Conservation (phyloP, 331 rosid genomes). For the Acacia concinna region DNA sequence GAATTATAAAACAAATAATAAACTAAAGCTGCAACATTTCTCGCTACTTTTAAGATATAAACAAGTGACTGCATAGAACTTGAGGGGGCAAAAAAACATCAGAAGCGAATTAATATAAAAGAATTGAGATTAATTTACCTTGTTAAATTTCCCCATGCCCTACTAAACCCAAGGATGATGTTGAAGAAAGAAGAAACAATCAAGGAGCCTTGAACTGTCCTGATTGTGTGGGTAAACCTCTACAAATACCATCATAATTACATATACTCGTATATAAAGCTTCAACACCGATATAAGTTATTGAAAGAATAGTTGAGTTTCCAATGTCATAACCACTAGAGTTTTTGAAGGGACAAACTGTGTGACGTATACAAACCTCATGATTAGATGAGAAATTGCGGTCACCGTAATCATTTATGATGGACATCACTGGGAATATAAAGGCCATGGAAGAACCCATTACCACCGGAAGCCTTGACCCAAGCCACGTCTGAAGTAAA, state of each 20-base stretch:
- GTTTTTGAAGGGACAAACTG: neutral
- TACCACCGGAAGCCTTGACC: conserved; percentile 68
- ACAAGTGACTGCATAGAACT: neutral
- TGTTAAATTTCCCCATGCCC: conserved; percentile 72
- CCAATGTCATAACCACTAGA: neutral
- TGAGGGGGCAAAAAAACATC: neutral
- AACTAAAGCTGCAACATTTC: neutral
- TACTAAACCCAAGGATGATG: conserved; percentile 76
- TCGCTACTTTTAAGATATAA: conserved; percentile 1
- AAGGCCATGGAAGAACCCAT: conserved; percentile 62
- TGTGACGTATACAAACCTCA: conserved; percentile 38
- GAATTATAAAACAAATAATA: neutral
- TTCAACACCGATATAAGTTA: neutral
- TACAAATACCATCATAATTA: conserved; percentile 43
- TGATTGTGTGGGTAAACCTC: conserved; percentile 70
- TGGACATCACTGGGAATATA: conserved; percentile 49
- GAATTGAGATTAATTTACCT: conserved; percentile 49
- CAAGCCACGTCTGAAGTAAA: conserved; percentile 56
- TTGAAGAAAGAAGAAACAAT: conserved; percentile 83
- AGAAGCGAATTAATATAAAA: neutral
- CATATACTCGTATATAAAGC: neutral
- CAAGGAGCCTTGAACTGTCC: conserved; percentile 93
- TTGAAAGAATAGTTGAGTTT: neutral
- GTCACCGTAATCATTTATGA: conserved; percentile 44
- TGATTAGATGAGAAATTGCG: conserved; percentile 40